Conservation (phyloP, 164 flowering plant genomes). For the Magnolia kwangsiensis region DNA sequence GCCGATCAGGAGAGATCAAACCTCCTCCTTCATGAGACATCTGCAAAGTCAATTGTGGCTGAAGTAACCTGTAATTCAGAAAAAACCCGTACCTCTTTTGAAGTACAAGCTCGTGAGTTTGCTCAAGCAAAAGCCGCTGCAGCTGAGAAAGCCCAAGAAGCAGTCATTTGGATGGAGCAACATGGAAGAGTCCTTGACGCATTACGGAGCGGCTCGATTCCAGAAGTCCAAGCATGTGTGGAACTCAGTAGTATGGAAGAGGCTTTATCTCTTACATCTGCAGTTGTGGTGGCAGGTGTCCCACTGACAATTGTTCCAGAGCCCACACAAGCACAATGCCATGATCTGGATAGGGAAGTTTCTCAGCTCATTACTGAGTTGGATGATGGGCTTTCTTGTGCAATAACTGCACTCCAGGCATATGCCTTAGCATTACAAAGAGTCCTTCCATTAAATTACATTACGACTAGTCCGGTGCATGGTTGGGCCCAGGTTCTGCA, state of each 20-base stretch:
- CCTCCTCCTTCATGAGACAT: constrained; percentile 64
- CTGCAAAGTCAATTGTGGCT: constrained; percentile 78
- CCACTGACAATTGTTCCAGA: constrained; percentile 93
- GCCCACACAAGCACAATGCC: constrained; percentile 92
- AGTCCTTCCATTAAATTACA: constrained; percentile 76
- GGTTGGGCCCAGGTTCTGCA: constrained; percentile 89
- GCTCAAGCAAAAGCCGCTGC: constrained; percentile 70
- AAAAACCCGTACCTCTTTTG: constrained; percentile 62
- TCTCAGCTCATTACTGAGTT: constrained; percentile 60
- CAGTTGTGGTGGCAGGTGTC: constrained; percentile 79
- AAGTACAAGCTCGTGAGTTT: constrained; percentile 72
- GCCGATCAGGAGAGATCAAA: constrained; percentile 87
- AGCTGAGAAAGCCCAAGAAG: constrained; percentile 78
- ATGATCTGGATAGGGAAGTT: constrained; percentile 83
- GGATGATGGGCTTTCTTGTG: constrained; percentile 64
- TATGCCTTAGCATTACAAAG: constrained; percentile 83
- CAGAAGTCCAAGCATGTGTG: constrained; percentile 45
- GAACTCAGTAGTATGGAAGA: constrained; percentile 44
- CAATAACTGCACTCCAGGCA: constrained; percentile 48
- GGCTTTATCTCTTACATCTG: constrained; percentile 75
- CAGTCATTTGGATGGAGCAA: constrained; percentile 82
- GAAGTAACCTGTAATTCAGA: constrained; percentile 74
- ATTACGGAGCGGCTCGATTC: constrained; percentile 58
- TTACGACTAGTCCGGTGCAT: constrained; percentile 71
- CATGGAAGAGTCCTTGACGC: constrained; percentile 88